Percentiles rank a stretch among this genome's conserved stretches.
Evolutionary conservation across 2,329 filamentous ascomycete species (phyloP).

Genomic region (Ophiobolus disseminans): DNA sequence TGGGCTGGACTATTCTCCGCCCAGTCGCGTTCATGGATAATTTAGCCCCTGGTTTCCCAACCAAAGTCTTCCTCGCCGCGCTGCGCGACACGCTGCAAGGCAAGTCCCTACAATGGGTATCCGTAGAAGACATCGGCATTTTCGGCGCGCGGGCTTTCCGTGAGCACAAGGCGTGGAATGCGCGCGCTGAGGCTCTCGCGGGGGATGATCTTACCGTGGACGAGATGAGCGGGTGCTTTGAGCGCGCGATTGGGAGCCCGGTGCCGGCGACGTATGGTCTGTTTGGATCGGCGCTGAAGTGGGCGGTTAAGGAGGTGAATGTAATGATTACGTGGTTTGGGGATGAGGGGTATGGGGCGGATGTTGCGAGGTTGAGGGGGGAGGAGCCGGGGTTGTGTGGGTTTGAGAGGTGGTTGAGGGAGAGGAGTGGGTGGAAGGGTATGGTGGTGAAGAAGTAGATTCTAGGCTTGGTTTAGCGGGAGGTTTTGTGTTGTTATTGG

Average conservation of each 20-base stretch:
- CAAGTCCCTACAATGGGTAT: slow-evolving; percentile 52
- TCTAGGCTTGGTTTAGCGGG: no score
- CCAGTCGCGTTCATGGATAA: slow-evolving; percentile 71
- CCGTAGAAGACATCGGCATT: slow-evolving; percentile 58
- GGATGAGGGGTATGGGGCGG: slow-evolving; percentile 55
- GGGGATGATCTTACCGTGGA: slow-evolving; percentile 60
- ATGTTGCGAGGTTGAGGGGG: slow-evolving; percentile 53
- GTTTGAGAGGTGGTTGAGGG: slow-evolving; percentile 57
- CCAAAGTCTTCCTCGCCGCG: slow-evolving; percentile 57
- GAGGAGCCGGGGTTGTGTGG: slow-evolving; percentile 56
- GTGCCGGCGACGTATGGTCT: slow-evolving; percentile 54
- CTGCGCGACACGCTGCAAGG: slow-evolving; percentile 52
- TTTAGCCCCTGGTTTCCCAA: slow-evolving; percentile 55
- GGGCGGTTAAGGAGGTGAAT: slow-evolving; percentile 53
- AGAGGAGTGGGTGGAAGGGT: slow-evolving; percentile 54
- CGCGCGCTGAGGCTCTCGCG: slow-evolving; percentile 57
- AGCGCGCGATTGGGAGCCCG: slow-evolving; percentile 54
- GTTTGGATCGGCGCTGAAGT: slow-evolving; percentile 51
- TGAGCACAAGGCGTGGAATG: slow-evolving; percentile 54
- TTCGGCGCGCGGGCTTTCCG: slow-evolving; percentile 60
- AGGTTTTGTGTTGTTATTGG: background rate
- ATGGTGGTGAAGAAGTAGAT: slow-evolving; percentile 21
- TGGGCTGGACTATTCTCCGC: slow-evolving; percentile 68
- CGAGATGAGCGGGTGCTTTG: slow-evolving; percentile 55
- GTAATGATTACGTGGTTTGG: slow-evolving; percentile 62